Conservation (phyloP, 1,284 basidiomycete genomes). For the Hymenochaete sp. region DNA sequence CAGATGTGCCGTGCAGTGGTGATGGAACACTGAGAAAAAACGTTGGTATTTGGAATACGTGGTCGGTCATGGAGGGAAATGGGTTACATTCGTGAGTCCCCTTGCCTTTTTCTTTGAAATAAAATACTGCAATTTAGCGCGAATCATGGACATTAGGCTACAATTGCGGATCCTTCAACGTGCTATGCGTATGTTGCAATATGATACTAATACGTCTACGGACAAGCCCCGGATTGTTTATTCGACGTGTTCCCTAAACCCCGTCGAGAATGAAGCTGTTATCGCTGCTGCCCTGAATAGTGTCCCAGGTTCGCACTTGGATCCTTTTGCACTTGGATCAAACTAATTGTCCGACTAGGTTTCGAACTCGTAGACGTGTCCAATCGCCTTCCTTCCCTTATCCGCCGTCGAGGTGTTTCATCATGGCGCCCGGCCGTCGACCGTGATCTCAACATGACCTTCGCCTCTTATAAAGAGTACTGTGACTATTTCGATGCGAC, state of each 20-base stretch:
- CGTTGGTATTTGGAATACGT: conserved; percentile 89
- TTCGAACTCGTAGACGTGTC: conserved; percentile 82
- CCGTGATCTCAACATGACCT: conserved; percentile 36
- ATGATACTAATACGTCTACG: conserved; percentile 32
- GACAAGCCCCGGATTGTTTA: conserved; percentile 80
- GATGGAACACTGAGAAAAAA: conserved; percentile 97
- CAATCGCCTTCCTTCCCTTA: conserved; percentile 58
- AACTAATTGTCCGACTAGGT: conserved; percentile 33
- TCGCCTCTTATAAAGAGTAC: conserved; percentile 49
- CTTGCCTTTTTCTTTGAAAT: conserved; percentile 4
- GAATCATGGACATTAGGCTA: conserved; percentile 39
- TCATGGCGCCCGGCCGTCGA: conserved; percentile 66
- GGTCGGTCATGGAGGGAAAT: conserved; percentile 85
- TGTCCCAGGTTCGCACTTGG: conserved; percentile 44
- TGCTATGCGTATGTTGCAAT: conserved; percentile 84
- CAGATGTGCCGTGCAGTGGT: conserved; percentile 96
- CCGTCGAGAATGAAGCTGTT: conserved; percentile 96
- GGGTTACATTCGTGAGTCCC: conserved; percentile 72
- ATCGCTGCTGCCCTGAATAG: conserved; percentile 75
- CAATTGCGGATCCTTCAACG: conserved; percentile 90
- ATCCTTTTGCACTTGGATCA: neutral
- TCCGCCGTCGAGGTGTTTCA: conserved; percentile 67
- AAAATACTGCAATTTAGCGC: too few relatives aligned
- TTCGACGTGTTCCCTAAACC: conserved; percentile 97
- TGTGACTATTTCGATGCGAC: conserved; percentile 40